These are phyloP conservation scores for Crithidia expoeki DNA, from an alignment of 208 protist genomes.

Conservation along the genomic window DNA sequence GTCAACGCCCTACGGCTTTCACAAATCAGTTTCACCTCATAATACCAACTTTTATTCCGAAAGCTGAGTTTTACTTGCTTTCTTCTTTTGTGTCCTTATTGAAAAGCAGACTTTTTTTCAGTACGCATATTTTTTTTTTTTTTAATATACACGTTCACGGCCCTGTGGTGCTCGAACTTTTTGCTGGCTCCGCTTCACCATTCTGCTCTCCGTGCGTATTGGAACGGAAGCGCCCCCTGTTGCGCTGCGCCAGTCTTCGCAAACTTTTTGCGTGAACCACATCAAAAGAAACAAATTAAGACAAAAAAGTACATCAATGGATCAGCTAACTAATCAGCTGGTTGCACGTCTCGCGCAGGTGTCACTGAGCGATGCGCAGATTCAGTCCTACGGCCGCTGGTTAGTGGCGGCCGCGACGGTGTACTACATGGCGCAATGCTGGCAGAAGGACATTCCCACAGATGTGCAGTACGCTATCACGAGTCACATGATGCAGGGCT, in stretches of 20 bases:
- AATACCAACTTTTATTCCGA: too few relatives aligned
- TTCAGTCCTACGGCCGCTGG: slow-evolving; percentile 46
- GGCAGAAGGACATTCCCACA: slow-evolving; percentile 35
- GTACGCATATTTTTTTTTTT: neutral
- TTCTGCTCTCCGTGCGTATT: neutral
- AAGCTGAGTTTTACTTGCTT: neutral
- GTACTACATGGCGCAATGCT: slow-evolving; percentile 44
- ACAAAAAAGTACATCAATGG: slow-evolving; percentile 7
- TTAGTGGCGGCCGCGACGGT: slow-evolving; percentile 38
- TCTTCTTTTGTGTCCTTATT: neutral
- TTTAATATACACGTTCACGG: too few relatives aligned
- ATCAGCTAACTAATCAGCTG: slow-evolving; percentile 14
- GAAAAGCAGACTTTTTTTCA: neutral
- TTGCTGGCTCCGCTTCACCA: neutral
- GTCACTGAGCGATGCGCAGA: slow-evolving; percentile 32
- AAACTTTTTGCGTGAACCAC: neutral
- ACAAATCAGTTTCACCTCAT: too few relatives aligned
- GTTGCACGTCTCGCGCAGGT: slow-evolving; percentile 24
- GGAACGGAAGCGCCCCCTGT: too few relatives aligned
- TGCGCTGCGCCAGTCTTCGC: too few relatives aligned
- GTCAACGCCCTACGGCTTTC: too few relatives aligned
- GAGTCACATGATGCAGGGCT: slow-evolving; percentile 72
- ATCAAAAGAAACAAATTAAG: neutral
- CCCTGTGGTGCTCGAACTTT: neutral
- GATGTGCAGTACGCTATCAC: slow-evolving; percentile 71